phyloP scores from a whole-genome alignment of 345 rosid species.

The Populus nigra region DNA sequence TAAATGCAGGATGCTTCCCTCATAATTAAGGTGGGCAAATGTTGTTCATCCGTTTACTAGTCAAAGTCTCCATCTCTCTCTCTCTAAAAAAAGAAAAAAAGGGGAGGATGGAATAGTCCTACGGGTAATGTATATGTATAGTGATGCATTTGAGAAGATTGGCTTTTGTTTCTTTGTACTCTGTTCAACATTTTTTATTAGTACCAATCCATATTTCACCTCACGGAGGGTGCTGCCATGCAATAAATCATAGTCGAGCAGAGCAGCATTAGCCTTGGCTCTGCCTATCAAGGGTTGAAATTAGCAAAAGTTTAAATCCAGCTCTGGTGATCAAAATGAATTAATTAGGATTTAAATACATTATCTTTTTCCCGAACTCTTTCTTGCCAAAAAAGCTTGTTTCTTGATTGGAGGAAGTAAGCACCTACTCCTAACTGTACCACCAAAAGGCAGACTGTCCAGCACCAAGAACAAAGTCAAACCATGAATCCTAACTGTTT shows the following conservation, averaged over 20 bases:
- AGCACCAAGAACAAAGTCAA: conserved; percentile 1
- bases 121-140: no score
- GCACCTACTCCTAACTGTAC: background rate
- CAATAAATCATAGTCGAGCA: background rate
- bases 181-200: background rate
- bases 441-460: background rate
- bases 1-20: background rate
- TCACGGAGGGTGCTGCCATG: background rate
- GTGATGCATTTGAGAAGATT: background rate
- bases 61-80: background rate
- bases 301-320: background rate
- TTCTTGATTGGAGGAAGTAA: conserved; percentile 4
- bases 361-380: background rate
- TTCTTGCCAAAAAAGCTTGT: conserved; percentile 3
- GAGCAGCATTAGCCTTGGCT: background rate
- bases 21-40: background rate
- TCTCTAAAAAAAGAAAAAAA: background rate
- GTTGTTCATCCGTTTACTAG: background rate
- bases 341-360: background rate
- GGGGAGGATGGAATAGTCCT: no score
- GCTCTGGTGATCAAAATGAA: background rate
- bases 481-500: background rate
- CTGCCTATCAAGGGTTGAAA: background rate
- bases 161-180: background rate
- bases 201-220: background rate